phyloP scores from a whole-genome alignment of 2,329 filamentous ascomycete genomes.

The Chaetomiaceae sp. region DNA sequence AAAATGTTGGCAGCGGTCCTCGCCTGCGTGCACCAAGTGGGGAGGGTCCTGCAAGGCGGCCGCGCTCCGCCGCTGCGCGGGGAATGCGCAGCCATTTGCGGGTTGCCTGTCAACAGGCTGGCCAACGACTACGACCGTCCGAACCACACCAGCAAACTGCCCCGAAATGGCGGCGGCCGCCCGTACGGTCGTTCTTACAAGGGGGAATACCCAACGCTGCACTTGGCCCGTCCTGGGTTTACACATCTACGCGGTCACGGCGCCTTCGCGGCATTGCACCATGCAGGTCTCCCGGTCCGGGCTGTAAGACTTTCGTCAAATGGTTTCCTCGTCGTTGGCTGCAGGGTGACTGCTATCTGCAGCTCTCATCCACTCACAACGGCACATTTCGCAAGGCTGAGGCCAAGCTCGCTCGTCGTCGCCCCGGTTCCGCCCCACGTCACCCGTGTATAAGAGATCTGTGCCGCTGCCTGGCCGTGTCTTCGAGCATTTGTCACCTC shows the following conservation, averaged over 20 bases:
- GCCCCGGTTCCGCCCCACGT: background rate
- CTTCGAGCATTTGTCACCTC: background rate
- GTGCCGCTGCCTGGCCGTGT: constrained; percentile 12
- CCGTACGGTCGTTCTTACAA: background rate
- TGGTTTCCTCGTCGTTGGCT: background rate
- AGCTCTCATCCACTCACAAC: background rate
- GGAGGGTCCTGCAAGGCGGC: constrained; percentile 15
- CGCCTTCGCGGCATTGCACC: background rate
- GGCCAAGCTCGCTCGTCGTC: background rate
- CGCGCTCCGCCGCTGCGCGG: constrained; percentile 19
- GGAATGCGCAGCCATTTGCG: constrained; percentile 20
- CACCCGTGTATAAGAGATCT: constrained; percentile 3
- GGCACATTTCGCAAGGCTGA: constrained; percentile 9
- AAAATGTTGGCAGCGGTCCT: constrained; percentile 14
- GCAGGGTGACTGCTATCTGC: background rate
- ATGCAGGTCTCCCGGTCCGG: background rate
- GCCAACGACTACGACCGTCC: background rate
- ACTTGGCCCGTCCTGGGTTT: background rate
- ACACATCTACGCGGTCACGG: background rate
- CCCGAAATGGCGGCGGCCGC: constrained; percentile 16
- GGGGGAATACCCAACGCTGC: background rate
- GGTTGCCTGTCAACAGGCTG: too few relatives aligned
- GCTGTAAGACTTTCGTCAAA: background rate
- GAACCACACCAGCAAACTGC: background rate
- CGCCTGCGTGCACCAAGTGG: constrained; percentile 3